Percentiles rank a stretch among this genome's conserved stretches.
These are phyloP conservation scores for Drechslera avenae DNA, from an alignment of 2,329 filamentous ascomycete genomes.

Conservation along the genomic window DNA sequence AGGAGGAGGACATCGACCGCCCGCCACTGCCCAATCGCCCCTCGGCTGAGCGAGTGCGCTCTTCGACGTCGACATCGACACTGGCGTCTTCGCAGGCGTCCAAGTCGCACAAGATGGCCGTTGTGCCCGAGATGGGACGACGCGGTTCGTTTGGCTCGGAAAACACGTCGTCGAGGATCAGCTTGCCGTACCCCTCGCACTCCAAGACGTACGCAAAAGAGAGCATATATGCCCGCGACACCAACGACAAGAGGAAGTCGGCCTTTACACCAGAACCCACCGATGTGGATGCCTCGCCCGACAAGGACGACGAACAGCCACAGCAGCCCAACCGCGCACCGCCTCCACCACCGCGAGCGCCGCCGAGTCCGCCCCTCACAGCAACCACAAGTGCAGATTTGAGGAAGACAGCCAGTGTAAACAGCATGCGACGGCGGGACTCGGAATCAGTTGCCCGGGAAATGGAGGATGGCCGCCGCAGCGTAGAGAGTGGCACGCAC, in stretches of 20 bases:
- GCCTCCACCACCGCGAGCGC: conserved; percentile 40
- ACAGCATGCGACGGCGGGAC: conserved; percentile 50
- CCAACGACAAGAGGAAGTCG: conserved; percentile 38
- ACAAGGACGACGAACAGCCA: conserved; percentile 23
- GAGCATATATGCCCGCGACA: conserved; percentile 66
- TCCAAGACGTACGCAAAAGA: conserved; percentile 94
- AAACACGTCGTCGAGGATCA: conserved; percentile 46
- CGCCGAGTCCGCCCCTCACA: conserved; percentile 57
- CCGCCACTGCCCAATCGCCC: conserved; percentile 24
- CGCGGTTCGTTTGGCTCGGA: conserved; percentile 43
- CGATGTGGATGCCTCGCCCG: conserved; percentile 45
- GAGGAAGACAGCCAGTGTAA: conserved; percentile 51
- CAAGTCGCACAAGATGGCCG: conserved; percentile 44
- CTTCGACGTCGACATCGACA: conserved; percentile 30
- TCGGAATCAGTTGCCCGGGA: conserved; percentile 45
- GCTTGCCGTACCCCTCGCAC: conserved; percentile 76
- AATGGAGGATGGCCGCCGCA: conserved; percentile 48
- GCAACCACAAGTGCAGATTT: conserved; percentile 49
- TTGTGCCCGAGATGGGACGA: conserved; percentile 56
- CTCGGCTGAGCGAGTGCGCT: conserved; percentile 34
- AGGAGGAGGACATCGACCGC: conserved; percentile 31
- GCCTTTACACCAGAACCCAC: conserved; percentile 50
- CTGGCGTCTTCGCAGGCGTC: conserved; percentile 27
- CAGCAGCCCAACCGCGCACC: conserved; percentile 24
- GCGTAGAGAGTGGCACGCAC: conserved; percentile 49